Evolutionary conservation across 2,329 filamentous ascomycete species (phyloP), one percentile per base, ranked within the genome.

Genomic region (Dryadomyces quercus-mongolicae): DNA sequence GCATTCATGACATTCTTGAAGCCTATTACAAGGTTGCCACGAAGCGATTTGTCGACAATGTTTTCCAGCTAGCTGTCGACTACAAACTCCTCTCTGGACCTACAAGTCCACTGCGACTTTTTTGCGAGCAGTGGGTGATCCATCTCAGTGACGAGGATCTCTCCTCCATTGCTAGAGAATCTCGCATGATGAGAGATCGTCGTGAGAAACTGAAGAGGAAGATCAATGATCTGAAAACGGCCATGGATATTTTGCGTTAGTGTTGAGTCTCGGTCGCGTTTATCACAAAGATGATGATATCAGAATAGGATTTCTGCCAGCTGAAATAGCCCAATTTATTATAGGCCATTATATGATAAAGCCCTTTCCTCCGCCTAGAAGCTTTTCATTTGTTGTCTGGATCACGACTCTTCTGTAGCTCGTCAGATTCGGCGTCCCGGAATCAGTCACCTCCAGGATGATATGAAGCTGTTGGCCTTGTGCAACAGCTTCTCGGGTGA

Each of bases 371-470:
- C 51, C 45, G 15, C 51, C 34, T 20, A 44, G 40, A 12, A 67
- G 57, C 9, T 65, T 60, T 55, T 60, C 62, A 44, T 68, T 67
- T 1, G 62, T 63, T 0, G 62, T 53, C 58, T 70, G 65, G 25
- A 70, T 63, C 6, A 71, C 54, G 18, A 77, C 64, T 15, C 75
- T 62, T 52, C 71, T 68, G 62, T 78, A 78, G 50, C 66, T 72
- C 38, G 71, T 75, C 59, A 78, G 61, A 8, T 64, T 62, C 20
- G 71, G 71, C 3, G 62, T 63, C 1, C 74, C 74, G 20, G 65
- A 61, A 54, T 75, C 71, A 8, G 63, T 71, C 5, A 77, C 73
- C 58, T 76, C 71, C 1, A 79, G 64, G 25, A 79, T 71, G 43
- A 77, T 57, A 62, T 77, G 75, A 57, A 76, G 63, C 46, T 69